Evolutionary conservation across 169 alveolate genomes (phyloP).

Genomic region (Eimeria maxima): DNA sequence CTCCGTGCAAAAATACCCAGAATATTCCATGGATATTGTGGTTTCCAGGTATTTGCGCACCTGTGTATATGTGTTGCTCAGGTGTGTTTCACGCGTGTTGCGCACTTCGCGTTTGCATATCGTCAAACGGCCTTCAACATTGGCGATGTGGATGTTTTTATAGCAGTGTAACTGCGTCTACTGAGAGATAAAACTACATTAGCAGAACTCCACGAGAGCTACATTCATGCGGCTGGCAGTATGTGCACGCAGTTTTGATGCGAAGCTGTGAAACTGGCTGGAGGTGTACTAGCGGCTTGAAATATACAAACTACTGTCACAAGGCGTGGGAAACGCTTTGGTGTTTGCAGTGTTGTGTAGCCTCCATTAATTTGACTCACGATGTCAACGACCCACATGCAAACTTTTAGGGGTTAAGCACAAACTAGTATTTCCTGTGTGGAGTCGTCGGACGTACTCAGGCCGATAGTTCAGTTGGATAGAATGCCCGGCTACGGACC

Average conservation of each 20-base stretch:
- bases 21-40: too few relatives aligned
- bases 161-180: too few relatives aligned
- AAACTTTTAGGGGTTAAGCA: background rate
- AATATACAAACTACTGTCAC: background rate
- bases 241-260: too few relatives aligned
- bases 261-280: too few relatives aligned
- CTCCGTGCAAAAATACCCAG: too few relatives aligned
- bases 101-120: background rate
- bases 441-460: background rate
- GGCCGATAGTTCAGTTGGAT: constrained; percentile 93
- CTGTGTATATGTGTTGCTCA: background rate
- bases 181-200: too few relatives aligned
- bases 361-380: background rate
- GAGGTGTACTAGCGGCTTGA: too few relatives aligned
- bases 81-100: background rate
- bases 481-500: constrained; percentile 93
- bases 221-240: too few relatives aligned
- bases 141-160: too few relatives aligned
- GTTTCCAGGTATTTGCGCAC: background rate
- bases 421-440: background rate
- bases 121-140: too few relatives aligned
- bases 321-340: background rate
- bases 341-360: background rate
- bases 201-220: too few relatives aligned
- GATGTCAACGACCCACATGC: background rate